Percentiles rank a stretch among this genome's conserved stretches.
These are phyloP conservation scores for Yamadazyma atlantica DNA, from an alignment of 1,139 yeast genomes.

Conservation along the genomic window DNA sequence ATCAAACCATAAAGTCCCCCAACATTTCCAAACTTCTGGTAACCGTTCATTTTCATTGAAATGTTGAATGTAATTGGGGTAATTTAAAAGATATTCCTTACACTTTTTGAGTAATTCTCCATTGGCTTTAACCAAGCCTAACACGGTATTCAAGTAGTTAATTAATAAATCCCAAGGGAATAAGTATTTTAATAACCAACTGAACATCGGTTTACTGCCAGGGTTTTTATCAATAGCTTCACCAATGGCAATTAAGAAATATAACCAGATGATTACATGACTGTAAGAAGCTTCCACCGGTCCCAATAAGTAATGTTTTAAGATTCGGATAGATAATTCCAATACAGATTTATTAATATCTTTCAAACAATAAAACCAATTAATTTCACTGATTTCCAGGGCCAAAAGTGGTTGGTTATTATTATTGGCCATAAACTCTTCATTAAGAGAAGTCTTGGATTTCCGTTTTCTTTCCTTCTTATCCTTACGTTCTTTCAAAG, in stretches of 20 bases:
- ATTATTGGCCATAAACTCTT: constrained; percentile 13
- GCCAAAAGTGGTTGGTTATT: constrained; percentile 40
- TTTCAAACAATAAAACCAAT: constrained; percentile 60
- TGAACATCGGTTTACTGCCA: constrained; percentile 46
- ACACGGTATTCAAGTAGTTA: constrained; percentile 57
- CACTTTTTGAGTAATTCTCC: constrained; percentile 24
- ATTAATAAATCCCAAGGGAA: constrained; percentile 70
- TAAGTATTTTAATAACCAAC: constrained; percentile 52
- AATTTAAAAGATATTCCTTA: constrained; percentile 32
- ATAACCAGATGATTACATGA: constrained; percentile 70
- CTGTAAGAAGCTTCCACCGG: constrained; percentile 70
- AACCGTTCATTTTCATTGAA: constrained; percentile 60
- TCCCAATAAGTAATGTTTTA: constrained; percentile 64
- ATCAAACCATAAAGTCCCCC: constrained; percentile 85
- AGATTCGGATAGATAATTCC: constrained; percentile 63
- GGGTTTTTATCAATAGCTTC: constrained; percentile 53
- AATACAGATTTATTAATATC: constrained; percentile 63
- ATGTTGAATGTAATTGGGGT: constrained; percentile 30
- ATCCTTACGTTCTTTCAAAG: constrained; percentile 67
- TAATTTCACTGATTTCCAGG: constrained; percentile 43
- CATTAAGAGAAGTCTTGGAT: constrained; percentile 27
- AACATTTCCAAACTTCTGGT: constrained; percentile 79
- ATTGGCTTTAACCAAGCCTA: constrained; percentile 32
- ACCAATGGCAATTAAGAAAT: constrained; percentile 63
- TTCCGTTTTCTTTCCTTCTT: constrained; percentile 67